A percentile compares a stretch with the other conserved stretches of the same genome.
Conservation (phyloP, 495 filamentous ascomycete species). For the Parathielavia hyrcaniae region DNA sequence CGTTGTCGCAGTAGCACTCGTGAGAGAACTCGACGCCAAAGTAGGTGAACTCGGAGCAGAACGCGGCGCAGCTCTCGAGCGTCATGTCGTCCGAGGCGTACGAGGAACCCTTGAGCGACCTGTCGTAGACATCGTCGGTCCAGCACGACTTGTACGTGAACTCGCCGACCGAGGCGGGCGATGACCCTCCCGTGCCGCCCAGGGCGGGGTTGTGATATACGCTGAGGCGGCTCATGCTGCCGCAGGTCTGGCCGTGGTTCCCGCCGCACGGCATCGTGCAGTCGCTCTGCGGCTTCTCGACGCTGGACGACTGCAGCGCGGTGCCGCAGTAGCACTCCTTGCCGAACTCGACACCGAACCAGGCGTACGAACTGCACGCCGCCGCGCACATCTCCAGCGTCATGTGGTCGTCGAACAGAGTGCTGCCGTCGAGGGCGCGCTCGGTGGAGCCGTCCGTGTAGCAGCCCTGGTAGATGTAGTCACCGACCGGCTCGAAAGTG, state of each 20-base stretch:
- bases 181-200: too few species aligned
- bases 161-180: slow-evolving; percentile 24
- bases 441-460: slow-evolving; percentile 1
- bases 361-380: slow-evolving; percentile 11
- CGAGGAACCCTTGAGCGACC: slow-evolving; percentile 19
- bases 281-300: neutral
- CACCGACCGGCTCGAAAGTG: neutral
- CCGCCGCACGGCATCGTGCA: slow-evolving; percentile 11
- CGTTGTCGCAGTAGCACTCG: slow-evolving; percentile 1
- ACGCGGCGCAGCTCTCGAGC: neutral
- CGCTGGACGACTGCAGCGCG: neutral
- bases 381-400: slow-evolving; percentile 32
- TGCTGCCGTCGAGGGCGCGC: neutral
- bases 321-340: slow-evolving; percentile 18
- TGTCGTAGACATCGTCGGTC: slow-evolving; percentile 27
- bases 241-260: slow-evolving; percentile 9
- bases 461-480: slow-evolving; percentile 10
- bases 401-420: slow-evolving; percentile 3
- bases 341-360: slow-evolving; percentile 14
- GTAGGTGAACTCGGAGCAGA: neutral
- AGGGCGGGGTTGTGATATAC: slow-evolving; percentile 28
- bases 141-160: slow-evolving; percentile 35
- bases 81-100: slow-evolving; percentile 6
- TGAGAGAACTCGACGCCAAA: neutral
- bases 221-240: slow-evolving; percentile 23